phyloP scores from a whole-genome alignment of 108 stramenopile genomes.

The Schizochytrium sp. region DNA sequence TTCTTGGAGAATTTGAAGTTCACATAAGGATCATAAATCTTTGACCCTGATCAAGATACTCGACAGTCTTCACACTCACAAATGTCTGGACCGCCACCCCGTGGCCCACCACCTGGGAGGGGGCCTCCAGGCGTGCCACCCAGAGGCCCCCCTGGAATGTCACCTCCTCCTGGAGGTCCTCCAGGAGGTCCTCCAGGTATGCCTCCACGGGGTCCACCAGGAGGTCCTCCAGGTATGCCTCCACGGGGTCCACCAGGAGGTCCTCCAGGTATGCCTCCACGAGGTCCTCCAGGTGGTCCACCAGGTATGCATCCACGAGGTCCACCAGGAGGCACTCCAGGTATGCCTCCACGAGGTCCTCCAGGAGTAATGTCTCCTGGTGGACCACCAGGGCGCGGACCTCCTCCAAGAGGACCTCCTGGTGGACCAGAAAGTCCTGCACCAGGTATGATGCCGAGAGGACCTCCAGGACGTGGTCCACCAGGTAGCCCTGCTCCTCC shows the following conservation, averaged over 20 bases:
- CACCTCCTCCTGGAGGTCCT: background rate
- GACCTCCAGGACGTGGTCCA: background rate
- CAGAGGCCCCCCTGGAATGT: background rate
- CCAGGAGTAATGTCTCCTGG: constrained; percentile 1
- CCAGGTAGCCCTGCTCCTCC: background rate
- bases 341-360: constrained; percentile 21
- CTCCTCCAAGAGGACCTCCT: background rate
- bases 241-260: background rate
- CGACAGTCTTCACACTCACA: background rate
- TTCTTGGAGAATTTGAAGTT: too few species aligned
- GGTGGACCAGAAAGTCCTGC: background rate
- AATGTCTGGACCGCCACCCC: constrained; percentile 1
- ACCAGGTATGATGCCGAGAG: too few species aligned
- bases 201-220: background rate
- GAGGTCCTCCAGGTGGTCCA: background rate
- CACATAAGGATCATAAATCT: too few species aligned
- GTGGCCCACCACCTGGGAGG: background rate
- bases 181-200: constrained; percentile 23
- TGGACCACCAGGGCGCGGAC: background rate
- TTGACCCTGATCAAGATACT: too few species aligned
- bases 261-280: background rate
- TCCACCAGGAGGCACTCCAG: background rate
- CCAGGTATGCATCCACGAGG: background rate
- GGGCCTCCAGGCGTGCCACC: background rate
- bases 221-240: background rate